phyloP scores from a whole-genome alignment of 495 filamentous ascomycete genomes.

The Elasticomyces elasticus region DNA sequence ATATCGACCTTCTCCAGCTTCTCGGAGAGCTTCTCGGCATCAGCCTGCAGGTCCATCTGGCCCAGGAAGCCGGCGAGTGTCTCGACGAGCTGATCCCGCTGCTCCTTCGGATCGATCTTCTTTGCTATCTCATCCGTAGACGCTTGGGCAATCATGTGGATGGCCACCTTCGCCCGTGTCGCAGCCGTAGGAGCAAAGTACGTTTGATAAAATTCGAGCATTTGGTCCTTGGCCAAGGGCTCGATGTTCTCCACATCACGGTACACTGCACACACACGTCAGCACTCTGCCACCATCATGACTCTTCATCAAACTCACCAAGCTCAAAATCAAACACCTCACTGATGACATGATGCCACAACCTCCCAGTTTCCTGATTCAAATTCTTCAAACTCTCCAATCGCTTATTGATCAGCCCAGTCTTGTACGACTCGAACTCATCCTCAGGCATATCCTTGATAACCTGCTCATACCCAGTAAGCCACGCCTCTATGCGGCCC shows the following conservation, averaged over 20 bases:
- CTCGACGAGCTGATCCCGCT: slow-evolving; percentile 45
- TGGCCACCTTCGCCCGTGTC: slow-evolving; percentile 64
- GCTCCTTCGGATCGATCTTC: slow-evolving; percentile 36
- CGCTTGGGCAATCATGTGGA: slow-evolving; percentile 71
- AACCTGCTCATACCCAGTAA: slow-evolving; percentile 50
- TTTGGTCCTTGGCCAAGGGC: slow-evolving; percentile 62
- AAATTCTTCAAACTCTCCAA: slow-evolving; percentile 92
- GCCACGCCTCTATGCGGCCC: slow-evolving; percentile 73
- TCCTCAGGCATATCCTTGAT: slow-evolving; percentile 68
- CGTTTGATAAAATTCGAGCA: slow-evolving; percentile 67
- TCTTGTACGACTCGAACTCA: slow-evolving; percentile 85
- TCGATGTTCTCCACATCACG: slow-evolving; percentile 67
- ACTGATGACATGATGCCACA: slow-evolving; percentile 74
- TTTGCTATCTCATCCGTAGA: slow-evolving; percentile 29
- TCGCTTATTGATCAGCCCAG: slow-evolving; percentile 76
- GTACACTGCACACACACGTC: slow-evolving; percentile 42
- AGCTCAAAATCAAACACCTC: slow-evolving; percentile 85
- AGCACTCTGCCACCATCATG: background rate
- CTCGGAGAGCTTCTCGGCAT: slow-evolving; percentile 36
- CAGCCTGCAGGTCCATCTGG: slow-evolving; percentile 38
- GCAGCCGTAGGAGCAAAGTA: slow-evolving; percentile 68
- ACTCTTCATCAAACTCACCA: slow-evolving; percentile 41
- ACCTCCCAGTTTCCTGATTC: slow-evolving; percentile 66
- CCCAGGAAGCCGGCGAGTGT: slow-evolving; percentile 43
- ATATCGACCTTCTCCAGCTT: slow-evolving; percentile 42